Evolutionary conservation across 768 basidiomycete genomes (phyloP), one percentile per base, ranked within the genome.

Genomic region (Lactarius pseudohatsudake): DNA sequence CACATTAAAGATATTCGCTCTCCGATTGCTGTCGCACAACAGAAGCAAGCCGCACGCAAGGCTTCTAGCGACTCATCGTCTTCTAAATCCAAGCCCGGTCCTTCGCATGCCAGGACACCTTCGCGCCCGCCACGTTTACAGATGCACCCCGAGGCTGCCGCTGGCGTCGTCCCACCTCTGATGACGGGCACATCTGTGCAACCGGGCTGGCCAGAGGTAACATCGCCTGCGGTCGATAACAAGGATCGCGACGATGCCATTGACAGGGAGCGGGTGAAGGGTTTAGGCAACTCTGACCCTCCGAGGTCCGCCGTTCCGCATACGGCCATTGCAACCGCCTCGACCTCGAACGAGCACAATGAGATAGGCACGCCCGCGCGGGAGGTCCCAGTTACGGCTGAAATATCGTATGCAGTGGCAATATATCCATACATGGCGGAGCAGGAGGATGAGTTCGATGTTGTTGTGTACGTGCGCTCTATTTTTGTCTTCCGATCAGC

Each of bases 361-460:
- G 72, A 75, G 16, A 41, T 67, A n/a, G 66, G 71, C 45, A 65
- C 72, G 0, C 67, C 71, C 36, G 74, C 72, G 18, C 64, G 76
- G 53, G 77, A 77, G 67, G 73, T 77, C 57, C 76, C 76, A 18
- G 72, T 75, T 2, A 73, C 74, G 13, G 72, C 76, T 8, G 87
- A 86, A 16, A 83, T 95, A 22, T 95, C 94, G 13, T 99, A 97
- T 73, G 96, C 96, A 2, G 93, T 99, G 40, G 94, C 96, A 36
- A 98, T 98, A 71, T 98, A 99, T 74, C 97, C 97, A 55, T 98
- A 99, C 76, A 91, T 96, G 86, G 95, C 96, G 7, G 97, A 98
- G 77, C 90, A 97, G 75, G 94, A 97, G 64, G 97, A 98, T 75
- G 97, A 99, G 76, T 98, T 98, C 75, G 94, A 98, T 74, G 97